Evolutionary conservation across 306 rosid genomes (phyloP), one percentile per base, ranked within the genome.

Genomic region (Vigna unguiculata): DNA sequence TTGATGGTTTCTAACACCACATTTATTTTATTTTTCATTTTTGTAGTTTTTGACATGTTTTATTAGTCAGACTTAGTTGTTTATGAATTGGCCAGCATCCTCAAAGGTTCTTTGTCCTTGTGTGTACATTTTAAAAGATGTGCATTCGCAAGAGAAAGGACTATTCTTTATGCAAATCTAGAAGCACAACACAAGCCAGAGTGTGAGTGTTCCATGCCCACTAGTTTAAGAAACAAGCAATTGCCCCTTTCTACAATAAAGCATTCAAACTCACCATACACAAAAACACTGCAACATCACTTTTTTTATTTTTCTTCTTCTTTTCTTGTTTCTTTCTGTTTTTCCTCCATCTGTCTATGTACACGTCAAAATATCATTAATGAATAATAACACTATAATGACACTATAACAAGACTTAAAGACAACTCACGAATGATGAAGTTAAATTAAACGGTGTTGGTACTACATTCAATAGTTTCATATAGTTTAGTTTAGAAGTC

Each of bases 401-500:
- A 78, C 71, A 32, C 47, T 64, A 57, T 65, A 80, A 52, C 72
- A 24, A 67, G 40, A 36, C 28, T n/a, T 6, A 36, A n/a, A n/a
- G 34, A 21, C 82, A 52, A 19, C 67, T 71, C 40, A 80, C 67
- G 66, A 77, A 60, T 67, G 69, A 49, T 76, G 74, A 77, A 60
- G 22, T 5, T 67, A 41, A 67, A 25, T 78, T 49, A n/a, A n/a
- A n/a, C n/a, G n/a, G n/a, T n/a, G n/a, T n/a, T n/a, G n/a, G n/a
- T n/a, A n/a, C n/a, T n/a, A n/a, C n/a, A n/a, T n/a, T n/a, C n/a
- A n/a, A n/a, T n/a, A n/a, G n/a, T n/a, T n/a, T n/a, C n/a, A n/a
- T n/a, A n/a, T n/a, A n/a, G n/a, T n/a, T n/a, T n/a, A n/a, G n/a
- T n/a, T n/a, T n/a, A n/a, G n/a, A n/a, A n/a, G n/a, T n/a, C n/a